Evolutionary conservation across 306 rosid species (phyloP).

Genomic region (Begonia loranthoides): DNA sequence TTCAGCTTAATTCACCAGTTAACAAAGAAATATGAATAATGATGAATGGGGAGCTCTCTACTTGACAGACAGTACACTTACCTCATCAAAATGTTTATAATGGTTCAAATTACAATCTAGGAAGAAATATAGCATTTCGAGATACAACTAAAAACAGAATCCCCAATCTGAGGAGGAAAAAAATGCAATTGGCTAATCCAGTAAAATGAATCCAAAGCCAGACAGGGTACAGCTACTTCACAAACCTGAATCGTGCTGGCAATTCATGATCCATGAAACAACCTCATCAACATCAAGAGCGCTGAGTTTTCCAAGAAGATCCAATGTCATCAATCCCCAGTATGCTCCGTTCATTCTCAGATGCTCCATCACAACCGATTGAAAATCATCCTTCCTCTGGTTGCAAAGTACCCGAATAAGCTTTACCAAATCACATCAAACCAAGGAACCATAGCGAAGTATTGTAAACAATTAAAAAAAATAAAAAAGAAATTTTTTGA

Average conservation of each 20-base stretch:
- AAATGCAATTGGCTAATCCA: neutral
- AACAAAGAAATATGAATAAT: too few species aligned
- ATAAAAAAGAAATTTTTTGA: conserved; percentile 1
- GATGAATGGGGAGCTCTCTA: too few species aligned
- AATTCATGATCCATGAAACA: conserved; percentile 62
- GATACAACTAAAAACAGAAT: neutral
- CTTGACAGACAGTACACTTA: too few species aligned
- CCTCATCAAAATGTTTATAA: too few species aligned
- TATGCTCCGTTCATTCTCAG: conserved; percentile 84
- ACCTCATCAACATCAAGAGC: conserved; percentile 49
- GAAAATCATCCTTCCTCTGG: conserved; percentile 68
- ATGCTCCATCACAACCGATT: conserved; percentile 78
- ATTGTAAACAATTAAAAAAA: neutral
- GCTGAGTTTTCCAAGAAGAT: conserved; percentile 61
- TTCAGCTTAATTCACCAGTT: neutral
- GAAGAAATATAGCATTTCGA: neutral
- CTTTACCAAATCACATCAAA: conserved; percentile 2
- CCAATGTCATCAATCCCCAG: conserved; percentile 79
- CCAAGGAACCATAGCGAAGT: neutral
- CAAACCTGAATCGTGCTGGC: conserved; percentile 74
- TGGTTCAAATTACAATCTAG: too few species aligned
- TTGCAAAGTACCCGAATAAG: conserved; percentile 4
- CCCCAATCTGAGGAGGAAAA: neutral
- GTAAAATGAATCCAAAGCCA: neutral
- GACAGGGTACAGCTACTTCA: neutral